Evolutionary conservation across 225 moss, liverwort and hornwort species (phyloP), one percentile per base, ranked within the genome.

Genomic region (Thuidium tamariscinum): DNA sequence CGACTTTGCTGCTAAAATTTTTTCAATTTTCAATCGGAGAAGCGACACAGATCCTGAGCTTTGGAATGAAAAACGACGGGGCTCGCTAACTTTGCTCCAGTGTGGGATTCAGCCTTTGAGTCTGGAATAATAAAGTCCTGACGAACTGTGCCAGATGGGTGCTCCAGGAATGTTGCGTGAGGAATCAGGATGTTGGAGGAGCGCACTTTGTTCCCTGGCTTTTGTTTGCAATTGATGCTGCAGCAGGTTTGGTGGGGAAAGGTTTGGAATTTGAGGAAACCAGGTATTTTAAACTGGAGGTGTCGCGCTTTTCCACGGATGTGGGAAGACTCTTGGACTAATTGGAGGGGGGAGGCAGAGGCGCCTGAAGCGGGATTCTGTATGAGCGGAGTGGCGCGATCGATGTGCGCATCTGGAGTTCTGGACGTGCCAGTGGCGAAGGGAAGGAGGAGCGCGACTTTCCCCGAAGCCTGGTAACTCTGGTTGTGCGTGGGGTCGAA

Each of bases 131-230:
- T 57, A 72, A 73, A 60, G 48, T 17, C n/a, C 60, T 15, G 18
- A 71, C 1, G 34, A 44, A 23, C n/a, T 34, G 20, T 29, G 84
- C 84, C 84, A 84, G 23, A 7, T 64, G 64, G 65, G 37, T 37
- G 42, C 32, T 10, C 21, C 52, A 22, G 32, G 64, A 52, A 48
- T 80, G 84, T 89, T 83, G 83, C 86, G 89, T 89, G 82, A 69
- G 61, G 81, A 74, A 70, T 69, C 72, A 26, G 36, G 55, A 56
- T 49, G 51, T 46, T 77, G 55, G 30, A 36, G 55, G 7, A n/a
- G 73, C 18, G 26, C 27, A 34, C 30, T 63, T 66, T 11, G 8
- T 4, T 37, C 1, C 44, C 8, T n/a, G n/a, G n/a, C n/a, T 23
- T 39, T 30, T 1, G 29, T 52, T 55, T 41, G 69, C 82, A 82